Base-by-base conservation (phyloP, 768 basidiomycete genomes). In the Tylopilus sp. region DNA sequence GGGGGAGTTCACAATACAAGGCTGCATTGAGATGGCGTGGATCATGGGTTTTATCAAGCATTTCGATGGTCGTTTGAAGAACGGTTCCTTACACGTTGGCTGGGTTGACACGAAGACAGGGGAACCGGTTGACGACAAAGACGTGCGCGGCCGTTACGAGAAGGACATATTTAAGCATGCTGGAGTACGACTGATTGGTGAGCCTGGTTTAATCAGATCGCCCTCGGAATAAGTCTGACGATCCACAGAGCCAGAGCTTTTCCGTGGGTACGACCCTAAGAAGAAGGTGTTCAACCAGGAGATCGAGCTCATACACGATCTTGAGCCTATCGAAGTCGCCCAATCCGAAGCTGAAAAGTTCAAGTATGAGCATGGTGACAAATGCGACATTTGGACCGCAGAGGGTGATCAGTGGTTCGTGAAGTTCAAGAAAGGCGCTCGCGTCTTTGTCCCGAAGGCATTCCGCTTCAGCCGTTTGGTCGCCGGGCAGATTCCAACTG, bases 21-120 rank as follows among this genome's bases (percentile, higher is more conserved):
- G 97, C 18, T 92, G 91, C 64, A 97, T 99, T 63, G 97, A 99
- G 75, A 95, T 99, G 90, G 95, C 95, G 3, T 99, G 95, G 95
- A 86, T 98, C 71, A 98, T 95, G 91, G 95, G 97, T 38, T 83
- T 82, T 73, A 97, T 98, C 81, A 97, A 95, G 71, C 94, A 99
- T 76, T 95, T 98, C 71, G 91, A 99, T 59, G 97, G 97, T 17
- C 93, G 93, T 51, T 80, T 98, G 59, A 94, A 95, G 74, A 83
- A 89, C 59, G 93, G 92, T 40, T 82, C 89, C 28, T 78, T 95
- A 28, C 88, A 98, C 64, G 95, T 99, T 59, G 97, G 97, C 30
- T 99, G 97, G 97, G 94, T 98, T 44, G 95, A 98, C 64, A 83
- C 85, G 65, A 95, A 97, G 78, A 83, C 88, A 13, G 81, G 76